Base-by-base conservation (phyloP, 1,284 basidiomycete genomes). In the Melampsora abietis-canadensis region DNA sequence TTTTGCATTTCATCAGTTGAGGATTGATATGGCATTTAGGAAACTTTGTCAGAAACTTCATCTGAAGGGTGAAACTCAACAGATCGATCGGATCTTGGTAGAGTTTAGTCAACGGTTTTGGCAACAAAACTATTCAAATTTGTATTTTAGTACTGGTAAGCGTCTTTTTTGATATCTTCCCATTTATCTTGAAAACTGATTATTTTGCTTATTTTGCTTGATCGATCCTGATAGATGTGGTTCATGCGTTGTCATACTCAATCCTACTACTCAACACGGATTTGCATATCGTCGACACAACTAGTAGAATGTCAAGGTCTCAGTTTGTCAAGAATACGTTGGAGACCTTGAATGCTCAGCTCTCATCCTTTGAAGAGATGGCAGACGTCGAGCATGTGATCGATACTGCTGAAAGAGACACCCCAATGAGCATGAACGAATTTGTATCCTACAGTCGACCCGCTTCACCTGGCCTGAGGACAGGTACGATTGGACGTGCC, bases 251-350 rank as follows among this genome's bases (percentile, higher is more conserved):
- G 46, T 87, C 92, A 0, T 98, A 95, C 79, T 96, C 95, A 0
- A 86, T 98, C 65, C 85, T 99, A 0, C 86, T 98, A 59, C 87
- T 98, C 76, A 98, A 99, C 83, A 99, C 95, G 30, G 95, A 98
- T 82, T 85, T 98, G 21, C 94, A 98, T 82, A 90, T 98, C 69
- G 95, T 94, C 48, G 94, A 98, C 54, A 85, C 96, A 37, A 83
- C 87, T 4, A 88, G 87, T 30, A 89, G 92, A 77, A 98, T 98
- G 96, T 94, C 93, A 4, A 86, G 91, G n/a, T 86, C 81, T 67
- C 93, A 98, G 80, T 99, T 98, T 81, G 88, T 98, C 2, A 87
- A 89, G 57, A 98, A 98, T 82, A 95, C 94, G 0, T 86, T 97
- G 81, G 84, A 87, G 4, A 90, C 92, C 0, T 90, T 98, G 76